These are phyloP conservation scores for Phyllosticta citribraziliensis DNA, from an alignment of 2,329 filamentous ascomycete species.

Conservation along the genomic window DNA sequence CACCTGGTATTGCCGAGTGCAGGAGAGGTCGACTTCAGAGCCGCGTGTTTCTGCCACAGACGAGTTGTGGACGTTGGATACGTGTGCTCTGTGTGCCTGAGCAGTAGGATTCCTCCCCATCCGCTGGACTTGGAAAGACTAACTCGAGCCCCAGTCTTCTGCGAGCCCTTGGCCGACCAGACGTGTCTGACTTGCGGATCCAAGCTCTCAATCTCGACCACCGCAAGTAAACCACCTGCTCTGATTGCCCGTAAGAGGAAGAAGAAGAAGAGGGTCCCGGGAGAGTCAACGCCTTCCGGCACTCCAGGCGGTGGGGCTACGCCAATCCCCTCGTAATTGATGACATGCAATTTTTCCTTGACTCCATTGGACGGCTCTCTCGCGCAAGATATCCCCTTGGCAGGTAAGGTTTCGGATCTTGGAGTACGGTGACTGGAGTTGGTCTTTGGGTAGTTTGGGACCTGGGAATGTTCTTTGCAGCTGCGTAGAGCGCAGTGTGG, in stretches of 20 bases:
- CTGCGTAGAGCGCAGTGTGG: background rate
- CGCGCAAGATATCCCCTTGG: background rate
- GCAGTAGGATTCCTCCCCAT: slow-evolving; percentile 44
- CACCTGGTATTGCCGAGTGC: slow-evolving; percentile 70
- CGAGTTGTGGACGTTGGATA: slow-evolving; percentile 85
- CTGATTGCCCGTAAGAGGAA: slow-evolving; percentile 27
- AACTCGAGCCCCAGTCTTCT: slow-evolving; percentile 23
- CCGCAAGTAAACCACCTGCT: slow-evolving; percentile 24
- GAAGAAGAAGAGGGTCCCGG: slow-evolving; percentile 27
- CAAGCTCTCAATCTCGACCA: slow-evolving; percentile 26
- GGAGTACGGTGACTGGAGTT: background rate
- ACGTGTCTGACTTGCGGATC: slow-evolving; percentile 30
- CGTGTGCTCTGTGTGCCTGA: slow-evolving; percentile 92
- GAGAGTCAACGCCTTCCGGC: slow-evolving; percentile 19
- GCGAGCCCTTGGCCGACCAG: slow-evolving; percentile 24
- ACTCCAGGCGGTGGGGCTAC: slow-evolving; percentile 20
- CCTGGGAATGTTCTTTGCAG: background rate
- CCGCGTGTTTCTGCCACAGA: slow-evolving; percentile 96
- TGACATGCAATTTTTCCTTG: background rate
- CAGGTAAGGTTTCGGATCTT: background rate
- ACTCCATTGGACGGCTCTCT: background rate
- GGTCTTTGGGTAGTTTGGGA: background rate
- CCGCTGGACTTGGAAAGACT: background rate
- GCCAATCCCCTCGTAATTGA: slow-evolving; percentile 6
- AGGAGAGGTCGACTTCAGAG: slow-evolving; percentile 86